phyloP scores from a whole-genome alignment of 805 yeast genomes.

The Candida germanica region DNA sequence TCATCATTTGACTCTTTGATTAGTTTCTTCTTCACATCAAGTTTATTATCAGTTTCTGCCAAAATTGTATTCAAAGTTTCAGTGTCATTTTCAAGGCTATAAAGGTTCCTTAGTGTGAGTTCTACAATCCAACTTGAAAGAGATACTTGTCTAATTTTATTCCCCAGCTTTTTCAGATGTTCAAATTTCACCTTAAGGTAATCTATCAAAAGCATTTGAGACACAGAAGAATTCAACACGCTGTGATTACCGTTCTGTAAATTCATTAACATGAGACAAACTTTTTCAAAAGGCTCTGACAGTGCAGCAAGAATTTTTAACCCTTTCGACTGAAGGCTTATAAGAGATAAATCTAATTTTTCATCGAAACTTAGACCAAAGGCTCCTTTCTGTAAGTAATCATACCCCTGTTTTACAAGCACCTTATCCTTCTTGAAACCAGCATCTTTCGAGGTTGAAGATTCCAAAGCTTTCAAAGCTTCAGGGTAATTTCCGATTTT shows the following conservation, averaged over 20 bases:
- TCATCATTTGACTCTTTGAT: slow-evolving; percentile 11
- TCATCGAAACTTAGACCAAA: slow-evolving; percentile 26
- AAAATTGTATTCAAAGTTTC: slow-evolving; percentile 1
- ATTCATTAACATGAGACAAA: slow-evolving; percentile 50
- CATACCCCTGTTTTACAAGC: slow-evolving; percentile 37
- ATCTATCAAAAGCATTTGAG: slow-evolving; percentile 29
- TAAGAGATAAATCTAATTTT: slow-evolving; percentile 7
- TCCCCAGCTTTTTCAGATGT: slow-evolving; percentile 23
- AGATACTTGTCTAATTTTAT: slow-evolving; percentile 37
- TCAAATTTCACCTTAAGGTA: slow-evolving; percentile 32
- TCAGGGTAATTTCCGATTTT: slow-evolving; percentile 53
- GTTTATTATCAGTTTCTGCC: neutral
- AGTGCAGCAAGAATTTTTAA: slow-evolving; percentile 53
- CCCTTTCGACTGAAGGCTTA: slow-evolving; percentile 39
- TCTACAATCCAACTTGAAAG: slow-evolving; percentile 68
- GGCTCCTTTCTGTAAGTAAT: slow-evolving; percentile 30
- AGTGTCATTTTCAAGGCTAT: slow-evolving; percentile 35
- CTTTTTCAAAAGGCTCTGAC: slow-evolving; percentile 64
- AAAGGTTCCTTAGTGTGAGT: slow-evolving; percentile 47
- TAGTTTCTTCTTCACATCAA: slow-evolving; percentile 2
- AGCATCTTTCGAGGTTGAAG: slow-evolving; percentile 11
- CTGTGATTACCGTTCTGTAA: slow-evolving; percentile 6
- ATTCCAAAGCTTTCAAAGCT: slow-evolving; percentile 48
- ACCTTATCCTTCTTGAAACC: slow-evolving; percentile 27
- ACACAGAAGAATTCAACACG: slow-evolving; percentile 1